Evolutionary conservation across 2,329 filamentous ascomycete species (phyloP), one percentile per base, ranked within the genome.

Genomic region (Colletotrichum sp.): DNA sequence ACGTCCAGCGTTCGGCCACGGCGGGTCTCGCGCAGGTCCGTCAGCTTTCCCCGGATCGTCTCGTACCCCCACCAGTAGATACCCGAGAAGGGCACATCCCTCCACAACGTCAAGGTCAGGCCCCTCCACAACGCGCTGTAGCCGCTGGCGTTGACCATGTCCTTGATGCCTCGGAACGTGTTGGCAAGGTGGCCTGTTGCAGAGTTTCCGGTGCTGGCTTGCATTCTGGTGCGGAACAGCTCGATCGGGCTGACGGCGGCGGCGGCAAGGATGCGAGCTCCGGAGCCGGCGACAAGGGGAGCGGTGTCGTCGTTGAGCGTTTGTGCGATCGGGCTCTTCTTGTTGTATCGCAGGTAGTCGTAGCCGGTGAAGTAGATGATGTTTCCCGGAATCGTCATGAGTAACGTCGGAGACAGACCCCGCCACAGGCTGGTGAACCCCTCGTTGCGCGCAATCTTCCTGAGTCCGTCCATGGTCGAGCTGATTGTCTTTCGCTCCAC

Each of bases 51-150:
- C 69, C 96, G 92, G 71, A 96, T 93, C 21, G 91, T 92, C 86
- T 99, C 97, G 83, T 99, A 99, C 15, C 97, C 96, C 93, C 94
- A 97, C 97, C 97, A 99, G 87, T 99, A 99, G 60, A 99, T 91
- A 5, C 94, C 97, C 1, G 96, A 98, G 81, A 99, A 99, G 1
- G 97, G 97, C 1, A 98, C 97, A 82, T 99, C 97, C 78, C 97
- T 91, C 97, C 97, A 99, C 73, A 99, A 90, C 0, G 96, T 98
- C 80, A 99, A 87, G 0, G 94, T 96, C 71, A 99, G 86, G 0
- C 97, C 97, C 72, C 96, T 91, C 97, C 97, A 99, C 0, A 99
- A 87, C 3, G 96, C 95, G 2, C 90, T 89, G 79, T 97, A 95
- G 4, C 97, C 97, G 77, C 95, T 90, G 0, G 87, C 85, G 12